phyloP scores from a whole-genome alignment of 768 basidiomycete species.

The Suillus placidus region DNA sequence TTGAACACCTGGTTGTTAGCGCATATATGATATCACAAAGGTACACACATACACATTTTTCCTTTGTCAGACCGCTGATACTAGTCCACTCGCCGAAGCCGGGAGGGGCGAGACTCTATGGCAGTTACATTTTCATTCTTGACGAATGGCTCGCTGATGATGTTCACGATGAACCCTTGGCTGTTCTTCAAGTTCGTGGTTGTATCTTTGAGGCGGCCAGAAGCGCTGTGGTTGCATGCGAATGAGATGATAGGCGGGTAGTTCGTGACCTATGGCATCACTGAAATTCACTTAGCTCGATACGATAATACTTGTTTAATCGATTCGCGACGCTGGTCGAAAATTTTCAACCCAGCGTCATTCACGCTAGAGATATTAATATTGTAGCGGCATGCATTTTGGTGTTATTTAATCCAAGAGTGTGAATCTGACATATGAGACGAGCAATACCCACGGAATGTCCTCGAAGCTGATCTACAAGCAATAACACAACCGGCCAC shows the following conservation, averaged over 20 bases:
- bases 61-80: constrained; percentile 48
- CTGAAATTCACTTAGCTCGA: no score
- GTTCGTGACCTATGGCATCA: constrained; percentile 23
- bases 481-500: not conserved
- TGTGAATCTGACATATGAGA: no score
- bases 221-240: constrained; percentile 21
- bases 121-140: constrained; percentile 41
- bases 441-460: no score
- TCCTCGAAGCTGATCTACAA: not conserved
- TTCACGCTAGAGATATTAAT: not conserved
- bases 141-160: constrained; percentile 55
- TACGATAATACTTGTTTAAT: no score
- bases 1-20: constrained; percentile 22
- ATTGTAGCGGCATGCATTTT: no score
- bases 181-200: constrained; percentile 47
- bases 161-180: constrained; percentile 54
- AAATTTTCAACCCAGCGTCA: no score
- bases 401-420: no score
- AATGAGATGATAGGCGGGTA: constrained; percentile 42
- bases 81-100: constrained; percentile 44
- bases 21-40: not conserved
- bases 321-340: no score
- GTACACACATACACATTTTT: constrained; percentile 31
- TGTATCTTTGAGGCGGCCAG: constrained; percentile 44
- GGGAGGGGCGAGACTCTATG: no score